Base-by-base conservation (phyloP, 2,329 filamentous ascomycete species). In the Penicillium polonicum region DNA sequence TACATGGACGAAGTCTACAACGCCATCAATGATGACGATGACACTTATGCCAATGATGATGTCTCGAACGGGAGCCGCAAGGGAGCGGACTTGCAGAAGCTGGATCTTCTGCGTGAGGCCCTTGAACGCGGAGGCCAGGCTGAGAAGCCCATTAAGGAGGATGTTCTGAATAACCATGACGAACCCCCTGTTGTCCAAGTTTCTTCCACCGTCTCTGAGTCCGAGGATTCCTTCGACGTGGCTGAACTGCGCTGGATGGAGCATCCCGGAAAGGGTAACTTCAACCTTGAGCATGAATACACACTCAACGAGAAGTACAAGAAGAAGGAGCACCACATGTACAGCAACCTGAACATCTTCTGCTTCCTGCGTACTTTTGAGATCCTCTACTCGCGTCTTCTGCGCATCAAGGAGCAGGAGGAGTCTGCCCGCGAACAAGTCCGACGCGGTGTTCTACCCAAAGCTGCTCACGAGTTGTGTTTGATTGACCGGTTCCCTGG, bases 331-430 rank as follows among this genome's bases (percentile, higher is more conserved):
- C 96, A 91, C 79, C 93, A 93, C 71, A 86, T 97, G 72, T 99
- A 95, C 78, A 88, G 88, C 72, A 97, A 97, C 73, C 85, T 91
- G 68, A 91, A 89, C 4, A 88, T 99, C 59, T 96, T 92, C 72
- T 92, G 94, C 75, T 97, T 99, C 81, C 89, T 99, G 79, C 90
- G 89, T 65, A 88, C 96, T 60, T 94, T 99, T 73, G 87, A 96
- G 70, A 89, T 89, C n/a, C 80, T 99, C 5, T 97, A 96, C 76
- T 85, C 87, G 68, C 87, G 94, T 41, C 82, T 99, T 15, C 81
- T 88, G 61, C 89, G 89, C 60, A 86, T 97, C 74, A 97, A 97
- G 78, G 82, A 88, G 58, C 88, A 88, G 69, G 89, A 90, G 67
- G 82, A 84, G 3, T 84, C 87, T 44, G 92, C 95, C 10, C 81